Evolutionary conservation across 2,329 filamentous ascomycete species (phyloP).

Genomic region (Beauveria brongniartii): DNA sequence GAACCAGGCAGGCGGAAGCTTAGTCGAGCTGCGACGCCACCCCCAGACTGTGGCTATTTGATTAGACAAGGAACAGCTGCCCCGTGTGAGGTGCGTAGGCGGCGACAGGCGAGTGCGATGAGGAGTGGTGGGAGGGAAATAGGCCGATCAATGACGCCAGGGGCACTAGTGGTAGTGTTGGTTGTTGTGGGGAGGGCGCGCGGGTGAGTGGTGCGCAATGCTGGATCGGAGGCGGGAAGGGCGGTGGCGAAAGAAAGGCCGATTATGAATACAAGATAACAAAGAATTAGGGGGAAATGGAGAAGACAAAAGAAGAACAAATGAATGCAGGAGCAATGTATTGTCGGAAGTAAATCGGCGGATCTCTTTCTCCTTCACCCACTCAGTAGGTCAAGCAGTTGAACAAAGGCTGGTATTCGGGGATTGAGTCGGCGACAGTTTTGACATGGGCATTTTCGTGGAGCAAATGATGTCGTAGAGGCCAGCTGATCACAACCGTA

Average conservation of each 20-base stretch:
- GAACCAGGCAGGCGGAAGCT: conserved; percentile 2
- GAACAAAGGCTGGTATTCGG: not conserved
- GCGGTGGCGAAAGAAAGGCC: too few species aligned
- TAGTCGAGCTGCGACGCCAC: conserved; percentile 5
- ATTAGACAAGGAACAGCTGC: not conserved
- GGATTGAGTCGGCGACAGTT: not conserved
- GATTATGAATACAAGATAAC: too few species aligned
- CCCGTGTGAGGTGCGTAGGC: not conserved
- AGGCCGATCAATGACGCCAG: conserved; percentile 6
- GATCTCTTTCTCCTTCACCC: too few species aligned
- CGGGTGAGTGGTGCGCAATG: not conserved
- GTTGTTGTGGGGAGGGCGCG: conserved; percentile 1
- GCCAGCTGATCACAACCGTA: not conserved
- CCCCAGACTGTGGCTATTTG: conserved; percentile 7
- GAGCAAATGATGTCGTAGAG: not conserved
- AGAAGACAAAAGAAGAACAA: too few species aligned
- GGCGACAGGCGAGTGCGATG: not conserved
- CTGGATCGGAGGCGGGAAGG: not conserved
- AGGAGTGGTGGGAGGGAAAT: not conserved
- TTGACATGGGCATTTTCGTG: not conserved
- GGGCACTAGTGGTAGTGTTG: conserved; percentile 6
- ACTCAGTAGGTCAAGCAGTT: too few species aligned
- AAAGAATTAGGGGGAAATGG: too few species aligned
- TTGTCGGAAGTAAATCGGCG: too few species aligned
- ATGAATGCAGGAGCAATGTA: too few species aligned